Percentiles rank a stretch among this genome's conserved stretches.
Conservation (phyloP, 2,329 filamentous ascomycete genomes). For the Penicillium sclerotigenum region DNA sequence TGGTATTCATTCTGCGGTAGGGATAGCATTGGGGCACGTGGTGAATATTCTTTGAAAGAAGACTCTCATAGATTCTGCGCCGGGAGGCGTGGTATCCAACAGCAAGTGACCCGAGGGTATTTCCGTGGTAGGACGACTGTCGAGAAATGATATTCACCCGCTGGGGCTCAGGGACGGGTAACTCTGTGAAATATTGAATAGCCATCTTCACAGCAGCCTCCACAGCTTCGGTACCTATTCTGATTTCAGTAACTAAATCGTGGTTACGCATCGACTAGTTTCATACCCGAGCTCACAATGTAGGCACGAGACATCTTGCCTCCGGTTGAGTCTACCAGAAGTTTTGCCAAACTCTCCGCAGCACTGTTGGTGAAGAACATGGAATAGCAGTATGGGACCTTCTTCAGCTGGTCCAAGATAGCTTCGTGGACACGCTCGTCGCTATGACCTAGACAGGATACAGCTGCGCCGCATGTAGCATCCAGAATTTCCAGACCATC, state of each 20-base stretch:
- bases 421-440: constrained; percentile 59
- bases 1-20: constrained; percentile 53
- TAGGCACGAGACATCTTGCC: constrained; percentile 54
- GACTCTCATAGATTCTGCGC: constrained; percentile 57
- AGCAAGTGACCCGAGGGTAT: constrained; percentile 64
- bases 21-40: constrained; percentile 63
- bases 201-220: constrained; percentile 65
- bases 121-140: constrained; percentile 65
- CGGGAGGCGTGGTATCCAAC: constrained; percentile 61
- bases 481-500: constrained; percentile 62
- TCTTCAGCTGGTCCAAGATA: constrained; percentile 56
- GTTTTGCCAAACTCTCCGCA: constrained; percentile 50
- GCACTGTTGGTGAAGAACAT: constrained; percentile 54
- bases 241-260: constrained; percentile 1
- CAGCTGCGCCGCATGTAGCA: constrained; percentile 67
- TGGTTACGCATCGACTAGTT: too few species aligned
- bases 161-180: constrained; percentile 47
- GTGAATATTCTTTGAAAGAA: constrained; percentile 54
- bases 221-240: constrained; percentile 60
- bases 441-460: constrained; percentile 68
- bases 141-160: constrained; percentile 61
- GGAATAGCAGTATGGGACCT: constrained; percentile 57
- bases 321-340: constrained; percentile 49
- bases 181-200: constrained; percentile 61
- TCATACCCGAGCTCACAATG: constrained; percentile 55